Conservation (phyloP, 2,329 filamentous ascomycete species). For the Xylariaceae sp. region DNA sequence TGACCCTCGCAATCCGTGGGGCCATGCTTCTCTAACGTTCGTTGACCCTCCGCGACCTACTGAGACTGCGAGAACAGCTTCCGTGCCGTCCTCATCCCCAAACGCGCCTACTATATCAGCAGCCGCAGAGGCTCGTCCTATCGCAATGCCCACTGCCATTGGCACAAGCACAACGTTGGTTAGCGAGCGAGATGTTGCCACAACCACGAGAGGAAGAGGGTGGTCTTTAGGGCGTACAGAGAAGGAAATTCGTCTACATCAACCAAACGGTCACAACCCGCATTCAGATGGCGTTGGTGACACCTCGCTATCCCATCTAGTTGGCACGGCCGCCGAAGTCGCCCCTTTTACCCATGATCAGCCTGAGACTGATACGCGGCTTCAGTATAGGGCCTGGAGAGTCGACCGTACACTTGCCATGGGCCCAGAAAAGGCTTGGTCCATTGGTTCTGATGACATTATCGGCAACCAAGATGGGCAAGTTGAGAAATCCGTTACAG, state of each 20-base stretch:
- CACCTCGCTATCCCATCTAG: slow-evolving; percentile 35
- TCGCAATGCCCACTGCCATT: slow-evolving; percentile 37
- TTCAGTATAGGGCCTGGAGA: slow-evolving; percentile 42
- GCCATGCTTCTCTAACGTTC: slow-evolving; percentile 44
- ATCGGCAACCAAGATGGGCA: slow-evolving; percentile 55
- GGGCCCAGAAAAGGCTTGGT: slow-evolving; percentile 64
- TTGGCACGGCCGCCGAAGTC: slow-evolving; percentile 7
- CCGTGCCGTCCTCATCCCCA: slow-evolving; percentile 32
- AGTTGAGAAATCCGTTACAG: slow-evolving; percentile 67
- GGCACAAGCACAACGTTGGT: slow-evolving; percentile 40
- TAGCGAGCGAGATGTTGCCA: slow-evolving; percentile 40
- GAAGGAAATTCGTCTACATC: slow-evolving; percentile 42
- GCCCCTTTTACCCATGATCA: slow-evolving; percentile 22
- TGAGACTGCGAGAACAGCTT: slow-evolving; percentile 37
- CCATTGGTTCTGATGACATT: slow-evolving; percentile 57
- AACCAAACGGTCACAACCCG: slow-evolving; percentile 31
- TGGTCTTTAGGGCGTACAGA: slow-evolving; percentile 47
- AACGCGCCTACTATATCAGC: slow-evolving; percentile 16
- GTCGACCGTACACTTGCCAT: slow-evolving; percentile 47
- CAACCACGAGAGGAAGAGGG: slow-evolving; percentile 38
- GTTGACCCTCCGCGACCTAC: slow-evolving; percentile 38
- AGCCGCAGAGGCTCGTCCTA: slow-evolving; percentile 26
- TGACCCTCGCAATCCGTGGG: slow-evolving; percentile 40
- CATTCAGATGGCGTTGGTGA: slow-evolving; percentile 37
- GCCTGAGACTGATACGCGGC: slow-evolving; percentile 30